These are phyloP conservation scores for Cercospora sojina DNA, from an alignment of 2,329 filamentous ascomycete species.

Conservation along the genomic window DNA sequence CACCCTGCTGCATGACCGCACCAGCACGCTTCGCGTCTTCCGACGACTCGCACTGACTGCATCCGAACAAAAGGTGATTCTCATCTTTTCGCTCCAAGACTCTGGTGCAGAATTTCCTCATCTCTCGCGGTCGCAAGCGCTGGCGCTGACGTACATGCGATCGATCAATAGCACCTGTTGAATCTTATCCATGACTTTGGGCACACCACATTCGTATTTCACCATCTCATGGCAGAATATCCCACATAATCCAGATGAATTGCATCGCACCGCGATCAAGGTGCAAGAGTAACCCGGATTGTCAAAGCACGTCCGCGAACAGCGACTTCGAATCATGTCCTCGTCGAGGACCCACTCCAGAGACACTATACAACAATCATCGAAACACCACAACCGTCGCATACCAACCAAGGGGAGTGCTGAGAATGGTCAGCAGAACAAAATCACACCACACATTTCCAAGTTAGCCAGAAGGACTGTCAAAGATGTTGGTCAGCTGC, in stretches of 20 bases:
- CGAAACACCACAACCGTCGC: constrained; percentile 24
- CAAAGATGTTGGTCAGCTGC: constrained; percentile 19
- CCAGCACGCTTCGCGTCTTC: constrained; percentile 7
- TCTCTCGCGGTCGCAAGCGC: constrained; percentile 5
- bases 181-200: background rate
- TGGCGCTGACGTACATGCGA: constrained; percentile 6
- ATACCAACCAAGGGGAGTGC: constrained; percentile 25
- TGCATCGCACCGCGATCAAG: background rate
- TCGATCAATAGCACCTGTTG: background rate
- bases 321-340: background rate
- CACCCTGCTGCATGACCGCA: background rate
- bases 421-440: constrained; percentile 20
- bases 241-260: background rate
- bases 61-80: constrained; percentile 6
- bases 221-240: background rate
- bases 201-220: background rate
- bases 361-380: background rate
- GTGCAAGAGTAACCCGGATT: background rate
- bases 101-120: background rate
- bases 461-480: constrained; percentile 31
- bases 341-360: background rate
- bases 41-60: background rate
- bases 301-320: background rate
- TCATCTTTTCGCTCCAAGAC: background rate
- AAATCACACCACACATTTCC: constrained; percentile 30